These are phyloP conservation scores for Murraya koenigii DNA, from an alignment of 345 rosid species.

Conservation along the genomic window DNA sequence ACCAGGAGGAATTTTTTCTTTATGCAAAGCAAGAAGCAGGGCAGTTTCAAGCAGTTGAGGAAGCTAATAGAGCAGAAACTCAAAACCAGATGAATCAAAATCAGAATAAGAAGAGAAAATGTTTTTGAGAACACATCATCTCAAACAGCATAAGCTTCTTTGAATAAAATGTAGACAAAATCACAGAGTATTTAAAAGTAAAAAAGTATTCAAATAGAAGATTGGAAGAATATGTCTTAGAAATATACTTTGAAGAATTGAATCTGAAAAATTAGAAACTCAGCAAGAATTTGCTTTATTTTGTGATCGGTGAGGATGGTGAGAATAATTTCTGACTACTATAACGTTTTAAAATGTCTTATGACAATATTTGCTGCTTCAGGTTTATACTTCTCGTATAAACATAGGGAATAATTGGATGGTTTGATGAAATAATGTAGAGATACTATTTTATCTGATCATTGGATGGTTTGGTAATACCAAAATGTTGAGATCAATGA, in stretches of 20 bases:
- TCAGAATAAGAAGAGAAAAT: too few species aligned
- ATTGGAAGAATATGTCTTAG: not conserved
- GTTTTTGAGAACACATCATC: too few species aligned
- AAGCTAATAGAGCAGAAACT: too few species aligned
- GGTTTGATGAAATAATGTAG: not conserved
- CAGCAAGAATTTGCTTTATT: not conserved
- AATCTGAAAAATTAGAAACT: not conserved
- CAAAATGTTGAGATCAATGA: too few species aligned
- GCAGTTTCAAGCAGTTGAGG: too few species aligned
- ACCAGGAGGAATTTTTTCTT: too few species aligned
- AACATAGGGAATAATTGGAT: not conserved
- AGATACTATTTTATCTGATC: not conserved
- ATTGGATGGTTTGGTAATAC: not conserved
- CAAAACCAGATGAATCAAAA: too few species aligned
- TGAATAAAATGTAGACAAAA: too few species aligned
- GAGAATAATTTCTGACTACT: not conserved
- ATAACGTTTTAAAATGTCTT: not conserved
- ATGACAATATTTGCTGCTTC: not conserved
- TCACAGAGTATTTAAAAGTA: too few species aligned
- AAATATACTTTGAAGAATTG: not conserved
- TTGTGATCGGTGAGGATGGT: not conserved
- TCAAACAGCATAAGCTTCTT: too few species aligned
- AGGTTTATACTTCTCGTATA: not conserved
- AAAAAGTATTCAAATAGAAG: too few species aligned
- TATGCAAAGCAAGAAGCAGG: too few species aligned